Conservation (phyloP, 23 red algal species). For the Chondrus crispus region DNA sequence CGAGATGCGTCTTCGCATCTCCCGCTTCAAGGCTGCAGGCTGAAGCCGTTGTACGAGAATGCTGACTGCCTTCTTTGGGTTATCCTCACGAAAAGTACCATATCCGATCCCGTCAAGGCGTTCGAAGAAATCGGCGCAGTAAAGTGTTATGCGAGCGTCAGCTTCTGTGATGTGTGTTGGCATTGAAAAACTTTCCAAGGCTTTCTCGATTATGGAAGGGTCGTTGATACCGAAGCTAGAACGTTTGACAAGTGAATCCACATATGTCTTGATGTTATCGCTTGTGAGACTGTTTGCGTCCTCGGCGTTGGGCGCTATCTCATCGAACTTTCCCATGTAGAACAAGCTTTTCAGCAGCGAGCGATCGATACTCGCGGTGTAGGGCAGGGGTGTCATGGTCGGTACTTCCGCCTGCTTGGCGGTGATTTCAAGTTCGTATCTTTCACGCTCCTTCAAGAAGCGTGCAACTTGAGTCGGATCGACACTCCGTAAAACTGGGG, state of each 20-base stretch:
- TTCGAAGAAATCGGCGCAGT: not conserved
- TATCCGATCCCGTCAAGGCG: not conserved
- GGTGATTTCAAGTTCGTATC: constrained; percentile 5
- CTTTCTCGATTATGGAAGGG: not conserved
- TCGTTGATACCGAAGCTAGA: not conserved
- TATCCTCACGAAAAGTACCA: not conserved
- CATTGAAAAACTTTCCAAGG: not conserved
- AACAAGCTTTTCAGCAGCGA: constrained; percentile 26
- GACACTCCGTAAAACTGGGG: not conserved
- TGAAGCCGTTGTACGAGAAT: not conserved
- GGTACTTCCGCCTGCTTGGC: constrained; percentile 12
- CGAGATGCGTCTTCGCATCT: not conserved
- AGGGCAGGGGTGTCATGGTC: not conserved
- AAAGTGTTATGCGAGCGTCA: not conserved
- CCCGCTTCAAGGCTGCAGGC: not conserved
- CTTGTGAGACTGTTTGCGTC: not conserved
- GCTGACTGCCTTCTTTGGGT: not conserved
- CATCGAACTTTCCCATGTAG: constrained; percentile 18
- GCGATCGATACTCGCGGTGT: constrained; percentile 3
- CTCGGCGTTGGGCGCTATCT: not conserved
- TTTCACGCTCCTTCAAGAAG: constrained; percentile 12
- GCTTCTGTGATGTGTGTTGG: not conserved
- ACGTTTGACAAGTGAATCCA: not conserved
- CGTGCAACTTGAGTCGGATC: constrained; percentile 10
- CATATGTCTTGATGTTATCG: not conserved